Evolutionary conservation across 2,329 filamentous ascomycete species (phyloP), one percentile per base, ranked within the genome.

Genomic region (Colletotrichum shisoi): DNA sequence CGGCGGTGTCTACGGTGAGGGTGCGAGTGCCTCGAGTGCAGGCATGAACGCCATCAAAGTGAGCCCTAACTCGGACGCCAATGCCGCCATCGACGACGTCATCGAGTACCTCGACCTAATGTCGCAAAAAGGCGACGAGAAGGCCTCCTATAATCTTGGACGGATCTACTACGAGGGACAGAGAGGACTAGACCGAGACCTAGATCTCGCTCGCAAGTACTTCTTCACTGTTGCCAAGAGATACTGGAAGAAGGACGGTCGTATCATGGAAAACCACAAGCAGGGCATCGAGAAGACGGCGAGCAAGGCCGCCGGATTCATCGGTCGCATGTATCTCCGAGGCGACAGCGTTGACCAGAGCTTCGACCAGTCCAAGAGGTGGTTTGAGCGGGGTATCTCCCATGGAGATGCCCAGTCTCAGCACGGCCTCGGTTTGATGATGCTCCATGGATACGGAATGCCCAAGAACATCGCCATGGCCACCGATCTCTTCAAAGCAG

Each of bases 1-100:
- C 37, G 96, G 95, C 8, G 95, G 95, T 49, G 91, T 97, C 7
- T 99, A 97, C 76, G 96, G 95, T 53, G 93, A 97, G 78, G 96
- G 95, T 3, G 95, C 95, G 13, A 98, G 94, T 75, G 92, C 90
- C 45, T 90, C 90, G 27, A 97, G 93, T 75, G 91, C 95, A 0
- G 95, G 95, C 4, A 84, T 87, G 63, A 94, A 96, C 75, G 93
- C 93, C 4, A 86, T 90, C 73, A 89, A 89, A 70, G 87, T 89
- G 21, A 88, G 88, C 63, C 85, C 89, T 1, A 89, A 91, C 70
- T 92, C 92, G 3, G 91, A 95, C 74, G 87, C 91, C 1, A 91
- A 96, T 73, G 93, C 93, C 1, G 91, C 92, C 17, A 87, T 97
- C 66, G 93, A 96, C 72, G 94, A 99, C 77, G 91, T 98, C 17